Evolutionary conservation across 306 rosid species (phyloP), one percentile per base, ranked within the genome.

Genomic region (Acacia crassicarpa): DNA sequence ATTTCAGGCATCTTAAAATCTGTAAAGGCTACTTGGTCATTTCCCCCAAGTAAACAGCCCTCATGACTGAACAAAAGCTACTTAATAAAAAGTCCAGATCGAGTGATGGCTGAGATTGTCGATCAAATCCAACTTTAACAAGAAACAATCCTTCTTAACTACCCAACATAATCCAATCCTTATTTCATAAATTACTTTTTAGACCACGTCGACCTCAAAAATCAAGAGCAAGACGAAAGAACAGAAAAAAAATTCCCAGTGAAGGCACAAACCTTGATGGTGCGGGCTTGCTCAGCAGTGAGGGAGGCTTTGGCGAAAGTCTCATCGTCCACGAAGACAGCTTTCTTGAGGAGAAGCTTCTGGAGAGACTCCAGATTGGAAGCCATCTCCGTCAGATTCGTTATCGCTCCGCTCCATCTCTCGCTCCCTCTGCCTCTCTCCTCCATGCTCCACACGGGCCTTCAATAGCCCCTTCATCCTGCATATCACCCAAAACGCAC

Each of bases 221-320:
- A 22, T 40, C 38, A 22, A 43, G 35, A 70, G 8, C 33, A 19
- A 46, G 65, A 79, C 9, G 30, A 3, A 2, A 22, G 48, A 54
- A 43, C 1, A 22, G 48, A 32, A 54, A 43, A 3, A 90, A 44
- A 44, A 0, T 0, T 38, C 41, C 41, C 41, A 38, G 1, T 38
- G 17, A 45, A 56, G 54, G 15, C 17, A 9, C 41, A 17, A 44
- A 92, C 97, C 88, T 95, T 95, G 79, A 95, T 91, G 76, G 93
- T 82, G 25, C 99, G 95, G 19, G 94, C 91, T 87, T 93, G 98
- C 53, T 95, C 92, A 22, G 99, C 88, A 81, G 87, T 83, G 84
- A 93, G 93, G n/a, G 99, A 95, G 74, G 99, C 99, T 86, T 88
- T 92, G 77, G 94, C 67, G 73, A 92, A 95, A 62, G 96, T 89